Percentiles rank a stretch among this genome's conserved stretches.
Conservation (phyloP, 352 stramenopile species). For the Phytophthora rubi region DNA sequence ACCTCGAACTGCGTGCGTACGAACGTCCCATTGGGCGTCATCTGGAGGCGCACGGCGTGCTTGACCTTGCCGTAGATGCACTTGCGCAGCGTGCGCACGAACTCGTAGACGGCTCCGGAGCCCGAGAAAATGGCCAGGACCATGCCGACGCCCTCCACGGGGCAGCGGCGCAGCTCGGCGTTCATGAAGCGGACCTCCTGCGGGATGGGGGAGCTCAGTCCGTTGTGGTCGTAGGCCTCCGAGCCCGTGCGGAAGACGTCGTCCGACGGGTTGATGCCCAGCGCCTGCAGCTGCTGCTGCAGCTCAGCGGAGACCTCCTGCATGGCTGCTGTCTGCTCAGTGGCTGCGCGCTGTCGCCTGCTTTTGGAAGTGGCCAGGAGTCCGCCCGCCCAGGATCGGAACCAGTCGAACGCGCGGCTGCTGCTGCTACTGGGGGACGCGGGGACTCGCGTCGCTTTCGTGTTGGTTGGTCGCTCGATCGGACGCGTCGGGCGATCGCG, state of each 20-base stretch:
- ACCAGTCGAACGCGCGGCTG: slow-evolving; percentile 40
- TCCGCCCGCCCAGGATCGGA: slow-evolving; percentile 38
- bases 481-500: not conserved
- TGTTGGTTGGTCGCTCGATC: slow-evolving; percentile 24
- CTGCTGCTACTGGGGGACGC: slow-evolving; percentile 5
- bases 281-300: slow-evolving; percentile 77
- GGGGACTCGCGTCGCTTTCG: slow-evolving; percentile 19
- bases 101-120: slow-evolving; percentile 84
- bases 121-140: slow-evolving; percentile 84
- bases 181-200: slow-evolving; percentile 91
- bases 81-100: slow-evolving; percentile 86
- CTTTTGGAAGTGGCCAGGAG: slow-evolving; percentile 25
- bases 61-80: slow-evolving; percentile 92
- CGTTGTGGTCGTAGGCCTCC: slow-evolving; percentile 81
- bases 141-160: slow-evolving; percentile 78
- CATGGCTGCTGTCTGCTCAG: slow-evolving; percentile 39
- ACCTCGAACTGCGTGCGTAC: slow-evolving; percentile 83
- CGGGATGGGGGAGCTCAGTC: slow-evolving; percentile 80
- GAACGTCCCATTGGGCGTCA: slow-evolving; percentile 76
- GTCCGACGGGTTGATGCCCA: slow-evolving; percentile 84
- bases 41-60: slow-evolving; percentile 84
- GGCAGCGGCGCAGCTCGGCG: slow-evolving; percentile 76
- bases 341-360: slow-evolving; percentile 28
- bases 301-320: slow-evolving; percentile 73
- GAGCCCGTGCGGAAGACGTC: slow-evolving; percentile 83